Conservation (phyloP, 2,329 filamentous ascomycete species). For the Fusarium siculi region DNA sequence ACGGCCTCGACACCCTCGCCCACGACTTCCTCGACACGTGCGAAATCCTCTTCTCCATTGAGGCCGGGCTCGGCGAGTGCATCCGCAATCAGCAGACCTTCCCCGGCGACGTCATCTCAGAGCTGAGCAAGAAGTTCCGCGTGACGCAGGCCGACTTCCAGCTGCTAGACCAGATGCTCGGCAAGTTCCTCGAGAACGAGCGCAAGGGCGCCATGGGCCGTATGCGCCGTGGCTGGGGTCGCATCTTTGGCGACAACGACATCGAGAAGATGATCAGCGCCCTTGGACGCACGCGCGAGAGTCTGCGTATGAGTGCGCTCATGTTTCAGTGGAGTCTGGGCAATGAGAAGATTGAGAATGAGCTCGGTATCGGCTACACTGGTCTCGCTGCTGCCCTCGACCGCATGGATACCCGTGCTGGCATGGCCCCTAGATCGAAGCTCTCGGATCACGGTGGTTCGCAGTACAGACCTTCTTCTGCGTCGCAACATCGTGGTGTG, state of each 20-base stretch:
- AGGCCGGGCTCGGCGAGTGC: slow-evolving; percentile 70
- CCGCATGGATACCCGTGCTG: slow-evolving; percentile 44
- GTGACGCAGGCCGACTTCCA: slow-evolving; percentile 70
- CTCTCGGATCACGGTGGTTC: slow-evolving; percentile 29
- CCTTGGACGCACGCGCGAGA: slow-evolving; percentile 68
- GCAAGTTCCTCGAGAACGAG: slow-evolving; percentile 70
- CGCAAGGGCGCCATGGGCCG: slow-evolving; percentile 68
- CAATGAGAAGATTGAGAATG: slow-evolving; percentile 65
- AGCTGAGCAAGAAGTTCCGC: slow-evolving; percentile 72
- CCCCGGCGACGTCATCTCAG: slow-evolving; percentile 69
- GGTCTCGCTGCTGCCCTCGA: slow-evolving; percentile 73
- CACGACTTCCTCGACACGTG: slow-evolving; percentile 75
- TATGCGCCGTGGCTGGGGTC: slow-evolving; percentile 69
- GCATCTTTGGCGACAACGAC: slow-evolving; percentile 71
- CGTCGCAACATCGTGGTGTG: slow-evolving; percentile 39
- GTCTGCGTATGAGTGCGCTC: slow-evolving; percentile 70
- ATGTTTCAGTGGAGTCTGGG: slow-evolving; percentile 75
- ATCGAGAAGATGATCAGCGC: slow-evolving; percentile 69
- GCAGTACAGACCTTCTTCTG: slow-evolving; percentile 40
- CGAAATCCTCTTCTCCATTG: slow-evolving; percentile 74
- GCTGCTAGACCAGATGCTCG: slow-evolving; percentile 70
- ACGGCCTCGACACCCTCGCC: slow-evolving; percentile 68
- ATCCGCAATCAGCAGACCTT: slow-evolving; percentile 62
- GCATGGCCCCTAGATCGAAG: slow-evolving; percentile 32
- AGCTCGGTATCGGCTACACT: slow-evolving; percentile 74